Evolutionary conservation across 495 filamentous ascomycete species (phyloP), one percentile per base, ranked within the genome.

Genomic region (Talaromyces ruber): DNA sequence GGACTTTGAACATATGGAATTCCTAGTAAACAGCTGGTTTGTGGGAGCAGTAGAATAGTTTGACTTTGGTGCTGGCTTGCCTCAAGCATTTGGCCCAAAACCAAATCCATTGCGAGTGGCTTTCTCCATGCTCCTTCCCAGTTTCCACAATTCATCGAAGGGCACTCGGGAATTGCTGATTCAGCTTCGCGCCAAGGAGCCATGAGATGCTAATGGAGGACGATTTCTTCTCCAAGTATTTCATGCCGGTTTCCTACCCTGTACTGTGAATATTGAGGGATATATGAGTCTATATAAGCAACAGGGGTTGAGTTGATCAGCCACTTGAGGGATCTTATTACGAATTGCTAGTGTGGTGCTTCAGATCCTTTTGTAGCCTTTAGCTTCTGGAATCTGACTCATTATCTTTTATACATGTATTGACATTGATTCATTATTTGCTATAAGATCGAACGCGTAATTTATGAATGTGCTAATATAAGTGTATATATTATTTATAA

Each of bases 161-260:
- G n/a, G 45, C n/a, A 3, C 47, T 2, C 22, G 22, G 60, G 70
- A 72, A 18, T 43, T 70, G 28, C 50, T 66, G 60, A 57, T 70
- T 16, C 68, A 70, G 52, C 28, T 66, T 11, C 56, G 55, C 5
- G 47, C 52, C 3, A 34, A 64, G 26, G 66, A 69, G 47, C 62
- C n/a, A 66, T 54, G 62, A 64, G 39, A 26, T 65, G 32, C 12
- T 72, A 5, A 39, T 58, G 25, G 25, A 61, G 8, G 70, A 72
- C 53, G 21, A 52, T 3, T 61, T 66, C 6, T 72, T 72, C 55
- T 62, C 55, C 30, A 67, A 56, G 4, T 69, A 67, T 63, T 70
- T 72, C 34, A 58, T 6, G 62, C 26, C 66, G 64, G 63, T 51
- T 8, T 51, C 22, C 18, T 51, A 51, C 22, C 22, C 47, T 51